A percentile compares a stretch with the other conserved stretches of the same genome.
phyloP scores from a whole-genome alignment of 1,284 basidiomycete species.

The Phellopilus nigrolimitatus region DNA sequence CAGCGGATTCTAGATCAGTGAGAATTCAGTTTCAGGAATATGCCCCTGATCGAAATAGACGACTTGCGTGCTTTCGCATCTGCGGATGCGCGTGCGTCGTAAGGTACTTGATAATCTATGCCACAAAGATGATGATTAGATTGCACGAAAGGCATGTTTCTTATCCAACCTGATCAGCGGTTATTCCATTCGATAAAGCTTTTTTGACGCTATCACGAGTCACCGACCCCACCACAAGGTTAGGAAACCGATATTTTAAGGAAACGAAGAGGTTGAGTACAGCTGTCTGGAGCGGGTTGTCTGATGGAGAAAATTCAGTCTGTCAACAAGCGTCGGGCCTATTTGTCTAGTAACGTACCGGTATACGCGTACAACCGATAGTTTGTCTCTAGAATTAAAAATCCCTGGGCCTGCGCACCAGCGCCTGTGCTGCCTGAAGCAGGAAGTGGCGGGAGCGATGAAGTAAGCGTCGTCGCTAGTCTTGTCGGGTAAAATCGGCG shows the following conservation, averaged over 20 bases:
- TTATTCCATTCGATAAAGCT: slow-evolving; percentile 92
- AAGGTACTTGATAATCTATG: slow-evolving; percentile 91
- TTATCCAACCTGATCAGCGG: slow-evolving; percentile 82
- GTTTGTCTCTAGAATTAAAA: slow-evolving; percentile 97
- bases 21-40: slow-evolving; percentile 6
- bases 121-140: slow-evolving; percentile 10
- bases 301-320: slow-evolving; percentile 36
- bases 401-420: slow-evolving; percentile 68
- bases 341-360: slow-evolving; percentile 41
- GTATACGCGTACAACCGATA: slow-evolving; percentile 99
- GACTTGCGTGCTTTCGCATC: slow-evolving; percentile 87
- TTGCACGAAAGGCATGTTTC: slow-evolving; percentile 22
- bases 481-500: slow-evolving; percentile 94
- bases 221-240: slow-evolving; percentile 92
- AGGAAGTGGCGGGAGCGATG: slow-evolving; percentile 68
- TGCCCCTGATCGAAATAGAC: slow-evolving; percentile 6
- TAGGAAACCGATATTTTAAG: slow-evolving; percentile 92
- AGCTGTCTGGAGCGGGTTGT: slow-evolving; percentile 94
- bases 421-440: slow-evolving; percentile 48
- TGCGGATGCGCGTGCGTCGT: slow-evolving; percentile 95
- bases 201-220: slow-evolving; percentile 94
- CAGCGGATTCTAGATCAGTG: slow-evolving; percentile 73
- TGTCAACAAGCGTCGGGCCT: background rate
- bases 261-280: slow-evolving; percentile 93
- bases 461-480: slow-evolving; percentile 89